These are phyloP conservation scores for Parafenestella ontariensis DNA, from an alignment of 2,329 filamentous ascomycete genomes.

Conservation along the genomic window DNA sequence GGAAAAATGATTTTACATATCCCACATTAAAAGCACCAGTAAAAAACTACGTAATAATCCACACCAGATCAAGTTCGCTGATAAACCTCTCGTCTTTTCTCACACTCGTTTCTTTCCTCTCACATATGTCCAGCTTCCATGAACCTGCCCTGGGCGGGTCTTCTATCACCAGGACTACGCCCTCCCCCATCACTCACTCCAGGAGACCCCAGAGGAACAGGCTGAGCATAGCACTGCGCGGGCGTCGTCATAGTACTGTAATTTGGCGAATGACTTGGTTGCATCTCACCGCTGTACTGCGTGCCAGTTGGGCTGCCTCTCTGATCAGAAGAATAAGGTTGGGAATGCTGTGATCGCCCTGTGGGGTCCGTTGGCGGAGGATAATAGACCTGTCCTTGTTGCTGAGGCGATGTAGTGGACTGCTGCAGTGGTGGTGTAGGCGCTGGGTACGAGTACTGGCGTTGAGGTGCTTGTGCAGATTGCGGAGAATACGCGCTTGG, in stretches of 20 bases:
- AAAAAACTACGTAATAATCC: neutral
- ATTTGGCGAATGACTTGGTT: conserved; percentile 4
- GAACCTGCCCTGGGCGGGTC: conserved; percentile 13
- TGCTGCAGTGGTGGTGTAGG: conserved; percentile 26
- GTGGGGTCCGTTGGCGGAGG: conserved; percentile 32
- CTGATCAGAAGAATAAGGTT: conserved; percentile 20
- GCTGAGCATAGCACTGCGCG: conserved; percentile 46
- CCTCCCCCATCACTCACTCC: neutral
- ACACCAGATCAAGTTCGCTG: neutral
- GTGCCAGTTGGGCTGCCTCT: conserved; percentile 20
- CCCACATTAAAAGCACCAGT: neutral
- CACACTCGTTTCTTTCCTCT: neutral
- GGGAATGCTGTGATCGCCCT: conserved; percentile 19
- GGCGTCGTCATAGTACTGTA: conserved; percentile 38
- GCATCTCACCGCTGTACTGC: conserved; percentile 23
- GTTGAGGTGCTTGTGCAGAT: conserved; percentile 22
- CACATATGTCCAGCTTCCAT: conserved; percentile 2
- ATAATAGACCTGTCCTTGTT: conserved; percentile 38
- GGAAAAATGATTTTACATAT: neutral
- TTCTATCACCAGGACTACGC: neutral
- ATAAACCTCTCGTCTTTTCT: neutral
- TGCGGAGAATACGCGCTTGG: conserved; percentile 26
- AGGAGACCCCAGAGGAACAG: conserved; percentile 13
- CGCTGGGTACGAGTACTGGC: conserved; percentile 33
- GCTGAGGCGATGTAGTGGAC: conserved; percentile 11